Conservation (phyloP, 1,139 yeast genomes). For the Suhomyces choctaworum region DNA sequence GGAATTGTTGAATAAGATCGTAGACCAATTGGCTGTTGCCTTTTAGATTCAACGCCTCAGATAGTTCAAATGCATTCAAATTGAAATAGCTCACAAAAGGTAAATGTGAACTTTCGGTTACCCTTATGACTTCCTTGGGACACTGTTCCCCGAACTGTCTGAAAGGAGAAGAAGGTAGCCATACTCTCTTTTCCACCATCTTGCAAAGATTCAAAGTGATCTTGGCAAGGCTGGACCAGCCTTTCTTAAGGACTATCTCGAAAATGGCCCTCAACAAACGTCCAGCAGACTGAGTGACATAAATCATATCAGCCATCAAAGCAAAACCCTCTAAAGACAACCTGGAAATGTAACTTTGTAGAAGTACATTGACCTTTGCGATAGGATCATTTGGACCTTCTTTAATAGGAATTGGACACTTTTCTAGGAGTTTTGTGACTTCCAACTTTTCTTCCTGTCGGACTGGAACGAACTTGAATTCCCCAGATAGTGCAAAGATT, state of each 20-base stretch:
- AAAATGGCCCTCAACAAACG: constrained; percentile 82
- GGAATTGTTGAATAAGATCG: constrained; percentile 69
- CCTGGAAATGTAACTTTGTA: constrained; percentile 83
- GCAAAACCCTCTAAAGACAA: constrained; percentile 85
- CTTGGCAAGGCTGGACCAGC: constrained; percentile 71
- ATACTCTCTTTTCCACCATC: constrained; percentile 77
- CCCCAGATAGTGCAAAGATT: constrained; percentile 79
- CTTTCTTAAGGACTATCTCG: constrained; percentile 70
- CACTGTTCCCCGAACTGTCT: constrained; percentile 71
- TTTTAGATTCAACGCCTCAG: constrained; percentile 77
- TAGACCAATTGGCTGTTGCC: constrained; percentile 63
- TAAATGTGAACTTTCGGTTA: constrained; percentile 76
- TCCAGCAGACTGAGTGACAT: constrained; percentile 91
- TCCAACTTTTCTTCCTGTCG: constrained; percentile 88
- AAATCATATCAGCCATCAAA: constrained; percentile 88
- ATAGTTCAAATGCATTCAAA: constrained; percentile 71
- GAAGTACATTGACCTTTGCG: constrained; percentile 75
- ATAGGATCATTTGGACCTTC: constrained; percentile 70
- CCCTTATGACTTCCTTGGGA: constrained; percentile 67
- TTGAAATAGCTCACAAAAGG: constrained; percentile 83
- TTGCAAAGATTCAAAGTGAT: constrained; percentile 65
- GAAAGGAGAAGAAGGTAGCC: constrained; percentile 85
- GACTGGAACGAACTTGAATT: constrained; percentile 79
- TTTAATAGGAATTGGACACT: constrained; percentile 83
- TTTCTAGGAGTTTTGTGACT: constrained; percentile 63